These are phyloP conservation scores for Fistulinella prunicolor DNA, from an alignment of 768 basidiomycete species.

Conservation along the genomic window DNA sequence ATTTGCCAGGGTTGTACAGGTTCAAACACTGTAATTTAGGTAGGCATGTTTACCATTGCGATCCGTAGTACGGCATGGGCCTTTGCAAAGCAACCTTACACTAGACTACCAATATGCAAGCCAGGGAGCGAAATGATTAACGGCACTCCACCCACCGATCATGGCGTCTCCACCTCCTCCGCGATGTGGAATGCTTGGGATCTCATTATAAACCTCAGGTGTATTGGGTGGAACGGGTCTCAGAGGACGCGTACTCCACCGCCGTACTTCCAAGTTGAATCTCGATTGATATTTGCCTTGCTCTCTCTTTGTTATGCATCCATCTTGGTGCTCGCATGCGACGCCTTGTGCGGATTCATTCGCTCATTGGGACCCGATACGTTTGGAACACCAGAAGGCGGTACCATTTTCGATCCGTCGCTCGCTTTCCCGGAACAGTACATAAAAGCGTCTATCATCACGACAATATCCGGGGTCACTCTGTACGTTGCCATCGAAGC, in stretches of 20 bases:
- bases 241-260: constrained; percentile 12
- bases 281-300: constrained; percentile 16
- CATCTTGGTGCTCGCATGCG: constrained; percentile 5
- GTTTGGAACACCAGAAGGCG: constrained; percentile 34
- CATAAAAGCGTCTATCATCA: constrained; percentile 43
- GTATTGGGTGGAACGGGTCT: constrained; percentile 27
- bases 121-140: background rate
- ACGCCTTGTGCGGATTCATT: background rate
- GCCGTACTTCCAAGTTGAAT: constrained; percentile 16
- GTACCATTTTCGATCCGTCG: constrained; percentile 37
- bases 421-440: constrained; percentile 34
- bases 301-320: constrained; percentile 12
- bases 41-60: constrained; percentile 23
- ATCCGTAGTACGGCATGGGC: constrained; percentile 26
- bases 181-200: constrained; percentile 31
- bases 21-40: constrained; percentile 11
- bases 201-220: constrained; percentile 22
- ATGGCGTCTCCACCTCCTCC: background rate
- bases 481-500: constrained; percentile 46
- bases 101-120: constrained; percentile 10
- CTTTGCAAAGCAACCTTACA: constrained; percentile 11
- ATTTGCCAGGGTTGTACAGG: no score
- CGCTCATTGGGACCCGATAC: constrained; percentile 38
- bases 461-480: constrained; percentile 40
- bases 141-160: background rate